A percentile compares a stretch with the other conserved stretches of the same genome.
Evolutionary conservation across 192 early-diverging fungal genomes (phyloP).

Genomic region (Podila epicladia): DNA sequence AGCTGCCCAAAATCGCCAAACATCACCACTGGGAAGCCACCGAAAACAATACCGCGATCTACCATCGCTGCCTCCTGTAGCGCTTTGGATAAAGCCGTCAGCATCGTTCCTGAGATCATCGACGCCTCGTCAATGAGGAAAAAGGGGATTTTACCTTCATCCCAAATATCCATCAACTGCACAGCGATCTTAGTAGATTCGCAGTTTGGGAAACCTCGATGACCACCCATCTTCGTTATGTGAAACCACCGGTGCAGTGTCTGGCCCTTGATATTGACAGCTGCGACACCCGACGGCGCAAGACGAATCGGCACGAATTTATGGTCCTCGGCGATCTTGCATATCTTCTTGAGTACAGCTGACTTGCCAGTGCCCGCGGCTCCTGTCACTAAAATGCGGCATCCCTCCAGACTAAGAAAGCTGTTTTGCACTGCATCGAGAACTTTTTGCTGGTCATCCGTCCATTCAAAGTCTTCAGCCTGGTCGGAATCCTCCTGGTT

Average conservation of each 20-base stretch:
- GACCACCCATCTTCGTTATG: constrained; percentile 4
- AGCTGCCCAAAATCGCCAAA: constrained; percentile 28
- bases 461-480: background rate
- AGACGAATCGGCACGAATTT: constrained; percentile 3
- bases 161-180: constrained; percentile 18
- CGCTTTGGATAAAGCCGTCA: constrained; percentile 4
- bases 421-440: background rate
- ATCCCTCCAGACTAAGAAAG: background rate
- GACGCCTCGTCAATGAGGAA: constrained; percentile 22
- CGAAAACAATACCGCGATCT: constrained; percentile 2
- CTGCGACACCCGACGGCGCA: constrained; percentile 21
- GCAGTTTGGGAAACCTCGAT: constrained; percentile 8
- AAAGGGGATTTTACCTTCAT: background rate
- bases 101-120: constrained; percentile 15
- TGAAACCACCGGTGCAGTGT: constrained; percentile 27
- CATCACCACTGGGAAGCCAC: constrained; percentile 6
- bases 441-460: constrained; percentile 15
- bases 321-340: constrained; percentile 3
- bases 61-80: constrained; percentile 11
- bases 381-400: constrained; percentile 22
- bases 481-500: background rate
- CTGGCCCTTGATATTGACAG: constrained; percentile 15
- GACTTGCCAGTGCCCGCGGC: constrained; percentile 26
- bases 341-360: background rate
- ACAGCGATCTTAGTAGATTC: constrained; percentile 5